phyloP scores from a whole-genome alignment of 2,329 filamentous ascomycete genomes.

The Thielaviopsis musarum region DNA sequence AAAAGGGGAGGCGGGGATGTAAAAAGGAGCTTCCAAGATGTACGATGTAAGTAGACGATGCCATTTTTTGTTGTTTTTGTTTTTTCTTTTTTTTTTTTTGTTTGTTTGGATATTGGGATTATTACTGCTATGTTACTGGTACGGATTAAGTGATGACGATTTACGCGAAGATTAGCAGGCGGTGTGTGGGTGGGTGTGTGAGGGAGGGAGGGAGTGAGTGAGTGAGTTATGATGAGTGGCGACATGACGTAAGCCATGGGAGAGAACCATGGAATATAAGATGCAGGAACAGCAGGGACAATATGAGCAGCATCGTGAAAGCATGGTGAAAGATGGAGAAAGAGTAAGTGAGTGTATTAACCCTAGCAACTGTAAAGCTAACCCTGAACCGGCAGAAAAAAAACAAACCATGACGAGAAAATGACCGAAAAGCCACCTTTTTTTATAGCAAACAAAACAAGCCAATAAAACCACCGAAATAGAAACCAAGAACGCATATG shows the following conservation, averaged over 20 bases:
- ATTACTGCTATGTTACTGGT: no score
- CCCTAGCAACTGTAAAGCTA: no score
- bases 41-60: conserved; percentile 1
- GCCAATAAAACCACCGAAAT: not conserved
- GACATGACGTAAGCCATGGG: not conserved
- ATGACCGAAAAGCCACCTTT: not conserved
- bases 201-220: no score
- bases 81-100: no score
- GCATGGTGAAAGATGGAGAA: no score
- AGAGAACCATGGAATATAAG: not conserved
- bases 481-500: not conserved
- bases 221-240: not conserved
- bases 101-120: no score
- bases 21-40: no score
- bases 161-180: not conserved
- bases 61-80: no score
- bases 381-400: not conserved
- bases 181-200: not conserved
- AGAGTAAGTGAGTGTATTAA: not conserved
- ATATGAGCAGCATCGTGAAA: not conserved
- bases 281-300: not conserved
- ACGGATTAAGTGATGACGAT: conserved; percentile 2
- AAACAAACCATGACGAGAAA: not conserved
- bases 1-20: no score
- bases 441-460: no score